Conservation (phyloP, 805 yeast genomes). For the Grigorovia jiainica region DNA sequence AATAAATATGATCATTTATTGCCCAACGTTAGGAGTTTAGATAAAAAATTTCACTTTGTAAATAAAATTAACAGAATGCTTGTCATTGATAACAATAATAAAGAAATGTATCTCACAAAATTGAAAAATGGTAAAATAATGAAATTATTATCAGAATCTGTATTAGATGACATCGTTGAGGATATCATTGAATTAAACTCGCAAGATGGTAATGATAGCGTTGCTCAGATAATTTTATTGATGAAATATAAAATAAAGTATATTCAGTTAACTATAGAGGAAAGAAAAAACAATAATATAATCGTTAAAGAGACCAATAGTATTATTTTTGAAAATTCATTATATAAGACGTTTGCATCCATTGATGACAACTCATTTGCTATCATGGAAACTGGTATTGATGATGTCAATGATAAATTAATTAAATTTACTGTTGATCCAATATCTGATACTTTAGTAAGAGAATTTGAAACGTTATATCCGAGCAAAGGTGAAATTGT, state of each 20-base stretch:
- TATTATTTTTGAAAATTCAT: conserved; percentile 2
- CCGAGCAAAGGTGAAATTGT: background rate
- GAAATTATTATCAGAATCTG: conserved; percentile 4
- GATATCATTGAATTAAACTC: conserved; percentile 10
- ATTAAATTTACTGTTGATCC: background rate
- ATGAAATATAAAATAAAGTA: conserved; percentile 8
- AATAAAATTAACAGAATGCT: conserved; percentile 21
- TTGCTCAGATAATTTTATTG: conserved; percentile 7
- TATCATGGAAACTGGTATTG: background rate
- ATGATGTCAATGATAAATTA: background rate
- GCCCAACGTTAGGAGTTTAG: conserved; percentile 16
- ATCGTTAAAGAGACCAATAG: conserved; percentile 4
- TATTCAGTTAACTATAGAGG: conserved; percentile 11
- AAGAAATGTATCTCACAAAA: conserved; percentile 22
- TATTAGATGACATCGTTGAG: conserved; percentile 2
- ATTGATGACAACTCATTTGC: background rate
- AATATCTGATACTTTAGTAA: background rate
- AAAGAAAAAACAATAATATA: conserved; percentile 12
- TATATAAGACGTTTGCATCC: background rate
- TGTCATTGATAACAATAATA: conserved; percentile 12
- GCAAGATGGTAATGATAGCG: background rate
- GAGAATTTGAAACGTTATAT: background rate
- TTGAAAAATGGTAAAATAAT: conserved; percentile 20
- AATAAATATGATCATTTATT: conserved; percentile 16
- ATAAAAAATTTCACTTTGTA: conserved; percentile 16